Evolutionary conservation across 2,329 filamentous ascomycete genomes (phyloP).

Genomic region (Cladosporium sp.): DNA sequence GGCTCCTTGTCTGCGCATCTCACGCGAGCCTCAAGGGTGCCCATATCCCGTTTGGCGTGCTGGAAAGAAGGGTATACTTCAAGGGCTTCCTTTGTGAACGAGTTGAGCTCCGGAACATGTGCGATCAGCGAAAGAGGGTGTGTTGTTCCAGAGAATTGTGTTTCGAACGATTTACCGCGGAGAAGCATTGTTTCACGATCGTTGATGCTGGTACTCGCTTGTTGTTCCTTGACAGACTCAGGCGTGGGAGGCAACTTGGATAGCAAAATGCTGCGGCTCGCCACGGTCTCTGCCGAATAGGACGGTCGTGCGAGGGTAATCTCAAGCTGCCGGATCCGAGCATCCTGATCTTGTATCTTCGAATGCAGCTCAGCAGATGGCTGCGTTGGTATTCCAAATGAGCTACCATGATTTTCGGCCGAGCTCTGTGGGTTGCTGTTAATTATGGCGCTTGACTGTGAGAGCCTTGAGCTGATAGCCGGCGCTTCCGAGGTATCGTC

Average conservation of each 20-base stretch:
- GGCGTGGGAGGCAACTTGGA: slow-evolving; percentile 20
- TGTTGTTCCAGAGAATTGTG: slow-evolving; percentile 41
- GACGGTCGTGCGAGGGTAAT: slow-evolving; percentile 17
- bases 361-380: slow-evolving; percentile 18
- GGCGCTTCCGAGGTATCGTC: slow-evolving; percentile 21
- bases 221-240: slow-evolving; percentile 18
- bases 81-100: slow-evolving; percentile 27
- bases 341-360: slow-evolving; percentile 23
- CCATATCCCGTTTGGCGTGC: slow-evolving; percentile 26
- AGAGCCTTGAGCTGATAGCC: not conserved
- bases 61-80: slow-evolving; percentile 32
- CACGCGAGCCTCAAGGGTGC: slow-evolving; percentile 19
- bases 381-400: too few species aligned
- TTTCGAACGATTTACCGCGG: slow-evolving; percentile 41
- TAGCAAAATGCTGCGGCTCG: not conserved
- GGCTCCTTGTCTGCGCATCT: slow-evolving; percentile 21
- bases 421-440: not conserved
- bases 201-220: slow-evolving; percentile 17
- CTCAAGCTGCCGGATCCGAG: slow-evolving; percentile 28
- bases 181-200: slow-evolving; percentile 38
- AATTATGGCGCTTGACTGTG: slow-evolving; percentile 9
- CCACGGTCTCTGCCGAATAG: not conserved
- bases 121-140: slow-evolving; percentile 32
- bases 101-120: slow-evolving; percentile 25
- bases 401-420: too few species aligned